Evolutionary conservation across 2,329 filamentous ascomycete genomes (phyloP), one percentile per base, ranked within the genome.

Genomic region (Aspergillus udagawae): DNA sequence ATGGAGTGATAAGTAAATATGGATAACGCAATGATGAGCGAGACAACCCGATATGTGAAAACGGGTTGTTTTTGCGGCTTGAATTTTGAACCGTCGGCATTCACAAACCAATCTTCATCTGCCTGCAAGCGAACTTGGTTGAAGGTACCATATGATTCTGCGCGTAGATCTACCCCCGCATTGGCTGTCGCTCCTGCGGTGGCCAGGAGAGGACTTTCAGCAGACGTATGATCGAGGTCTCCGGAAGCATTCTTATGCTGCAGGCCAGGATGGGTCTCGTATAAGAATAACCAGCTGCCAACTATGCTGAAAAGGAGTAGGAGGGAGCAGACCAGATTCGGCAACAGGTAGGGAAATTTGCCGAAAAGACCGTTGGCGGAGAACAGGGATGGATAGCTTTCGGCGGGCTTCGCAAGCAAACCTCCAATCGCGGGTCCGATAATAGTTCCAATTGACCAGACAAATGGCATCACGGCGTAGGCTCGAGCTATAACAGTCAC

Each of bases 1-100:
- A 97, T 97, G 41, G 89, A 91, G 75, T 97, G 92, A 71, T 96
- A 96, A 4, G 91, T 94, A 77, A 96, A 96, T 61, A 97, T 90
- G 48, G 89, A 90, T 50, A 97, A 78, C 1, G 92, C 88, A n/a
- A 91, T 68, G 42, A 94, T 86, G 53, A 96, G 83, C 73, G 89
- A 86, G 63, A 90, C 79, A 59, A 96, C 86, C 44, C 83, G 83
- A 73, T 77, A 80, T 1, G 82, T 87, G 64, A 87, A 84, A 52
- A 82, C 79, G 58, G 79, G 79, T 28, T 76, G 69, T 14, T 71
- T 70, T 52, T 65, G 63, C 72, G 77, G 25, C 69, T 65, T 57
- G 69, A 71, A 49, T n/a, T 60, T 71, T 29, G 65, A 66, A 2
- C 80, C 82, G 63, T 83, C 79, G 1, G 77, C 70, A 29, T 74